phyloP scores from a whole-genome alignment of 2,329 filamentous ascomycete species.

The Aquanectria penicillioides region DNA sequence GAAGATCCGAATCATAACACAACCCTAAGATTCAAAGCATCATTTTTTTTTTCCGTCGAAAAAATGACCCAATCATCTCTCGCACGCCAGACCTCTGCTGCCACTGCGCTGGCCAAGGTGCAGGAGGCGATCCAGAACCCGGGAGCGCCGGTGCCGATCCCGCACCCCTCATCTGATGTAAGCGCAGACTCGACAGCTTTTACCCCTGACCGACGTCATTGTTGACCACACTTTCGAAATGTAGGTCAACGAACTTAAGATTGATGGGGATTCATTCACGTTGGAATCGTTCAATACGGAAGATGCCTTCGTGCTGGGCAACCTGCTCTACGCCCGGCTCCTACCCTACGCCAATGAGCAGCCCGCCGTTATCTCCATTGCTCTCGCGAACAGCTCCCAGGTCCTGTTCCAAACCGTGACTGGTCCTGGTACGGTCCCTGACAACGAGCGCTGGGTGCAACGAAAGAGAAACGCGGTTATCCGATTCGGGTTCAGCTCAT shows the following conservation, averaged over 20 bases:
- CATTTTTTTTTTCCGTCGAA: no score
- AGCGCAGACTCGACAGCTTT: slow-evolving; percentile 3
- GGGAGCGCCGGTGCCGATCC: slow-evolving; percentile 20
- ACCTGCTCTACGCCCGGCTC: slow-evolving; percentile 71
- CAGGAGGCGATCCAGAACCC: slow-evolving; percentile 31
- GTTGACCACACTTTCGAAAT: slow-evolving; percentile 1
- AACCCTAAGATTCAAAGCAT: no score
- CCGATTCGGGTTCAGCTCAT: slow-evolving; percentile 75
- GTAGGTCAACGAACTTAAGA: slow-evolving; percentile 44
- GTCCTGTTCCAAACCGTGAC: slow-evolving; percentile 77
- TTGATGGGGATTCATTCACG: slow-evolving; percentile 55
- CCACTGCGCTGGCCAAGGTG: slow-evolving; percentile 33
- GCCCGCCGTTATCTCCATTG: slow-evolving; percentile 71
- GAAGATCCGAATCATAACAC: no score
- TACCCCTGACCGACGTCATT: no score
- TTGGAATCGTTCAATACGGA: slow-evolving; percentile 67
- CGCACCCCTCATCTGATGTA: slow-evolving; percentile 35
- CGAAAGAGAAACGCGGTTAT: slow-evolving; percentile 79
- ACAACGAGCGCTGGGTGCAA: slow-evolving; percentile 76
- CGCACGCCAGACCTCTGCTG: slow-evolving; percentile 23
- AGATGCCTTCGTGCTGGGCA: slow-evolving; percentile 73
- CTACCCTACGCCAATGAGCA: slow-evolving; percentile 54
- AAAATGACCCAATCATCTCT: slow-evolving; percentile 32
- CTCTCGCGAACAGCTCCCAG: slow-evolving; percentile 66
- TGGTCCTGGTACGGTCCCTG: slow-evolving; percentile 73